Evolutionary conservation across 176 grass and related monocot genomes (phyloP), one percentile per base, ranked within the genome.

Genomic region (Cocos nucifera): DNA sequence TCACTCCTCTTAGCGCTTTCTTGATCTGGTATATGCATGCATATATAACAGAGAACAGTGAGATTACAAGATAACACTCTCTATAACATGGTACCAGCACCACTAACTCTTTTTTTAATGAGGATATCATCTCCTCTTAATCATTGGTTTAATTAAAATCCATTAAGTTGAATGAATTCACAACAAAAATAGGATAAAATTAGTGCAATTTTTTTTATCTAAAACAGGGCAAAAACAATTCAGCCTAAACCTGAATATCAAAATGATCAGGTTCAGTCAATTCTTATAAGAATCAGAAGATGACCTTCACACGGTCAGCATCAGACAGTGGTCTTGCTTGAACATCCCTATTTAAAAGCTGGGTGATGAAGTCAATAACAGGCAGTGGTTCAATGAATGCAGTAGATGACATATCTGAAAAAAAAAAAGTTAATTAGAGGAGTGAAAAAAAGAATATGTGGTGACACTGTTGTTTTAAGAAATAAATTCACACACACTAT

Each of bases 371-470:
- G 57, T 82, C 83, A 10, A 97, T 73, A 25, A 97, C 86, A 20
- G 75, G 78, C 35, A 97, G 44, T 2, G 92, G 87, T 66, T 97
- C 92, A 9, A 97, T 87, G 69, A 97, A 97, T 56, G 92, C 84
- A 66, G 92, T 90, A 6, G 92, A 89, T 0, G 92, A 97, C 83
- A 97, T 88, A 77, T 97, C 92, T 97, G 77, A 73, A 75, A 70
- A 29, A 21, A 21, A 21, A 21, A 18, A 5, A 56, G 69, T 57
- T 22, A 67, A 57, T 66, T 15, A 16, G 56, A 16, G 17, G 21
- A 59, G 0, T 54, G n/a, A n/a, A 14, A 1, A 17, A n/a, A 29
- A 29, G 10, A 44, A 44, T 44, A 1, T 14, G 10, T 2, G 9
- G 12, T 44, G 35, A 14, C 35, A 12, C 14, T 44, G 9, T 44